Evolutionary conservation across 108 stramenopile species (phyloP), one percentile per base, ranked within the genome.

Genomic region (Thalassiosira profunda): DNA sequence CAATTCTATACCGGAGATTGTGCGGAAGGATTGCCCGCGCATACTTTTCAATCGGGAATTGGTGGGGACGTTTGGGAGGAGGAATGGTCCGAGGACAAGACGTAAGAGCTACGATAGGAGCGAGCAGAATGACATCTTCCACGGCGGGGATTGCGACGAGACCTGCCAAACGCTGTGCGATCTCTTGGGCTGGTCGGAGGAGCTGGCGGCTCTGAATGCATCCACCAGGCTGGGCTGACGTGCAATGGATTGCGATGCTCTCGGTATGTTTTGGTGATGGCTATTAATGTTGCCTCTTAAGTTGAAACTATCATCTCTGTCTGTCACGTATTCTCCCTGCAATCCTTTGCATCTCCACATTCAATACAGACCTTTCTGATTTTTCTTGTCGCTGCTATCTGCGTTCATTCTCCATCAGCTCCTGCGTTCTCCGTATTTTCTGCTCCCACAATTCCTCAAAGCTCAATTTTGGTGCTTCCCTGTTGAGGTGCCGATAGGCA

Each of bases 141-240:
- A 82, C 33, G 63, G 53, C 28, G 97, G 95, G 3, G 89, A 96
- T 56, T 94, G 92, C 65, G 98, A 98, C 62, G 84, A 84, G 1
- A 86, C 57, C 41, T 70, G 93, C 12, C 45, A 46, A 9, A 29
- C 62, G 18, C 49, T 96, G 6, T 83, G 80, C 35, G 52, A 46
- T 29, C 40, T 83, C 26, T 58, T 93, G n/a, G 91, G 86, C 23
- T 96, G 95, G 95, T 73, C 80, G 49, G 74, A 86, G 4, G 86
- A 90, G 21, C 69, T 94, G 25, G 23, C 70, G 14, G 42, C 67
- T 17, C 26, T 74, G 43, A 77, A 78, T 47, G 28, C 48, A 59
- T 70, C 69, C 2, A 60, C 69, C 51, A 46, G 58, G 3, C 40
- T 70, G 38, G 26, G 51, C 6, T 52, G 33, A 17, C 12, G 7